These are phyloP conservation scores for Immersiella caudata DNA, from an alignment of 495 filamentous ascomycete genomes.

Conservation along the genomic window DNA sequence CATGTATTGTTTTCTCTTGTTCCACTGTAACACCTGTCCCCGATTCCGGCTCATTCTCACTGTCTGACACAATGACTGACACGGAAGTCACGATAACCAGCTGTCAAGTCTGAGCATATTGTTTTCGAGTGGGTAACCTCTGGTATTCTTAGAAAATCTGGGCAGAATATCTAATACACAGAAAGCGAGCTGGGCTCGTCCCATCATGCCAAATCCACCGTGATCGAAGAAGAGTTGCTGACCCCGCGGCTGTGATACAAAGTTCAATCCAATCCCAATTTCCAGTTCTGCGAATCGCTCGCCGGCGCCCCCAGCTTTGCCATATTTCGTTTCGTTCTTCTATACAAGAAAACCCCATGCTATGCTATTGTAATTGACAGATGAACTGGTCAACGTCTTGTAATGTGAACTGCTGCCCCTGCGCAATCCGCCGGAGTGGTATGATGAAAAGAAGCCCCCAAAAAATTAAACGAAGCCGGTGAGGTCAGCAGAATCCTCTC, in stretches of 20 bases:
- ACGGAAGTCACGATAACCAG: too few species aligned
- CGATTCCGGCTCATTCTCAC: neutral
- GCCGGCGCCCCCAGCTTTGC: slow-evolving; percentile 13
- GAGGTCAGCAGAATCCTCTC: slow-evolving; percentile 35
- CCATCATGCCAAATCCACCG: slow-evolving; percentile 17
- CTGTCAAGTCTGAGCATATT: too few species aligned
- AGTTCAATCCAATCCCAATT: slow-evolving; percentile 34
- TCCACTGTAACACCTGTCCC: slow-evolving; percentile 10
- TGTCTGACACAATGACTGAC: neutral
- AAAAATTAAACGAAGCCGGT: slow-evolving; percentile 29
- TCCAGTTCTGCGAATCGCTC: slow-evolving; percentile 30
- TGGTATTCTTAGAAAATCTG: slow-evolving; percentile 52
- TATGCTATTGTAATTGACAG: slow-evolving; percentile 34
- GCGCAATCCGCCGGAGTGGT: slow-evolving; percentile 12
- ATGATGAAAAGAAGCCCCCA: slow-evolving; percentile 23
- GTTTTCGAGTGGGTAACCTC: slow-evolving; percentile 59
- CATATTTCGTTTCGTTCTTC: slow-evolving; percentile 35
- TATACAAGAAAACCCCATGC: slow-evolving; percentile 34
- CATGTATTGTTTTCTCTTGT: neutral
- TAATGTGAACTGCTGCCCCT: slow-evolving; percentile 18
- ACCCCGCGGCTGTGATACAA: slow-evolving; percentile 26
- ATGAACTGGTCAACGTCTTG: slow-evolving; percentile 24
- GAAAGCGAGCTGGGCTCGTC: slow-evolving; percentile 52
- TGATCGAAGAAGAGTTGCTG: slow-evolving; percentile 29
- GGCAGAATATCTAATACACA: slow-evolving; percentile 55